These are phyloP conservation scores for Teratosphaeria epicoccoides DNA, from an alignment of 2,329 filamentous ascomycete genomes.

Conservation along the genomic window DNA sequence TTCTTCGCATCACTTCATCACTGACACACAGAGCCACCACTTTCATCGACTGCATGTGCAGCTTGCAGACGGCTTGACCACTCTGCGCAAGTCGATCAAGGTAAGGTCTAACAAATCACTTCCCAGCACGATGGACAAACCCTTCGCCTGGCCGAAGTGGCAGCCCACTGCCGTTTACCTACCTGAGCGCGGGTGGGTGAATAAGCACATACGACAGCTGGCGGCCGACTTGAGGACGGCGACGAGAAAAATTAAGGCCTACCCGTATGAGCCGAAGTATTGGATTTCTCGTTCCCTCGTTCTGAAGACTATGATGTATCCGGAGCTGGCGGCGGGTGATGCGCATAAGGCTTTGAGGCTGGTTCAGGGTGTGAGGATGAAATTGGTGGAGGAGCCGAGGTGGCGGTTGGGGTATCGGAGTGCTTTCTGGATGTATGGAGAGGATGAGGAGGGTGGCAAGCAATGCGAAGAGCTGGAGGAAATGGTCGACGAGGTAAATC, in stretches of 20 bases:
- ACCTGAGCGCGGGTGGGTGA: slow-evolving; percentile 2
- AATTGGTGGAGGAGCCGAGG: slow-evolving; percentile 1
- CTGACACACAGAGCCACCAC: neutral
- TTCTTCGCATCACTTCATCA: neutral
- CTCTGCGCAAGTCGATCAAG: too few relatives aligned
- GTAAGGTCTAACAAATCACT: neutral
- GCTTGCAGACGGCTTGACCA: too few relatives aligned
- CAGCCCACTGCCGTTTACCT: slow-evolving; percentile 8
- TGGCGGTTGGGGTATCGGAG: slow-evolving; percentile 13
- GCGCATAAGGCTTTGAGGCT: slow-evolving; percentile 13
- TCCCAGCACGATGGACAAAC: slow-evolving; percentile 10
- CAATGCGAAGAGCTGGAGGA: neutral
- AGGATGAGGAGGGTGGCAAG: slow-evolving; percentile 3
- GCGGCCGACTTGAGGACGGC: neutral
- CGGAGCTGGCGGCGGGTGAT: slow-evolving; percentile 23
- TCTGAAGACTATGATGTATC: slow-evolving; percentile 12
- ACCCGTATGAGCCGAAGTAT: slow-evolving; percentile 18
- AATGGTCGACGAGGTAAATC: neutral
- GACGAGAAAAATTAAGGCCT: slow-evolving; percentile 8
- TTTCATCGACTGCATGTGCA: too few relatives aligned
- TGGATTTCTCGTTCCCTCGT: slow-evolving; percentile 16
- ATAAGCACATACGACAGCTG: neutral
- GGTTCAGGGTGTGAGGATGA: slow-evolving; percentile 3
- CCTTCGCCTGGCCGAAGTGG: slow-evolving; percentile 10
- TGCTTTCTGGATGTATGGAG: slow-evolving; percentile 22